Percentiles rank a stretch among this genome's conserved stretches.
phyloP scores from a whole-genome alignment of 805 yeast genomes.

The Starmerella lactis-condensi region DNA sequence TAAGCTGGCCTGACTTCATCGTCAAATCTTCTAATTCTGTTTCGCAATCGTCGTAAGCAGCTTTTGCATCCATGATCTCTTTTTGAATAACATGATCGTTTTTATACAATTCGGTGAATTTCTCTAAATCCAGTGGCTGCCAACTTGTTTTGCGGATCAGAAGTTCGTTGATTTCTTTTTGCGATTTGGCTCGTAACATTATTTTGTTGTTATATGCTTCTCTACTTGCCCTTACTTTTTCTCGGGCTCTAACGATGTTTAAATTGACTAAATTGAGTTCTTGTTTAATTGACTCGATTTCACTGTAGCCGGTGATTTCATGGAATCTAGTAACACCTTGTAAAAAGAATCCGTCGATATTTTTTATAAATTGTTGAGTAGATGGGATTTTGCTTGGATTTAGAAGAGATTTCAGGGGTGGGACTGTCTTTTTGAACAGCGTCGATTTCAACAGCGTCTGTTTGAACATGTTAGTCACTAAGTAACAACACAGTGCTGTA shows the following conservation, averaged over 20 bases:
- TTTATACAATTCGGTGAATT: constrained; percentile 64
- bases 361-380: constrained; percentile 16
- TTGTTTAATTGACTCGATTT: constrained; percentile 52
- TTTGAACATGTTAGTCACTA: too few species aligned
- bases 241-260: constrained; percentile 32
- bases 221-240: constrained; percentile 25
- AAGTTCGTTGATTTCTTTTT: constrained; percentile 70
- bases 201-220: constrained; percentile 24
- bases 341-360: constrained; percentile 22
- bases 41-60: constrained; percentile 33
- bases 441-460: too few species aligned
- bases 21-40: constrained; percentile 48
- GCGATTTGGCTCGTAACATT: constrained; percentile 41
- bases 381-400: too few species aligned
- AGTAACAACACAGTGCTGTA: too few species aligned
- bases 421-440: too few species aligned
- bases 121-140: constrained; percentile 60
- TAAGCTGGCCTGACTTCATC: constrained; percentile 50
- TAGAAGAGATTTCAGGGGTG: too few species aligned
- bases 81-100: constrained; percentile 61
- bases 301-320: constrained; percentile 79
- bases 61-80: constrained; percentile 34
- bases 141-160: constrained; percentile 71
- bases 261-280: constrained; percentile 40
- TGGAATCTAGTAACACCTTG: constrained; percentile 42